phyloP scores from a whole-genome alignment of 495 filamentous ascomycete species.

The Xylaria grammica region DNA sequence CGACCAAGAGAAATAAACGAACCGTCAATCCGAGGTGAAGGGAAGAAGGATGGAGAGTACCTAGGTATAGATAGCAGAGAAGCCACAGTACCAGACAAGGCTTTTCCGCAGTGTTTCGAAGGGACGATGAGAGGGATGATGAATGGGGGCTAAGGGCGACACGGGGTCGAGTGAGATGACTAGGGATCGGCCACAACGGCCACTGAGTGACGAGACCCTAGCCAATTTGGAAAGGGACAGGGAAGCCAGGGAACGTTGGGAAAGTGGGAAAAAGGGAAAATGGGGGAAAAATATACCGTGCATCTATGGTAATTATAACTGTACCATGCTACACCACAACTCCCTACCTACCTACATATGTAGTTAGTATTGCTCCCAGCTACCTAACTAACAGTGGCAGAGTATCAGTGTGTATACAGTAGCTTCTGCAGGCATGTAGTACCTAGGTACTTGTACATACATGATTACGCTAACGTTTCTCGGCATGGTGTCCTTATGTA shows the following conservation, averaged over 20 bases:
- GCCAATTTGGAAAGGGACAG: constrained; percentile 13
- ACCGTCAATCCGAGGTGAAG: background rate
- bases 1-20: constrained; percentile 1
- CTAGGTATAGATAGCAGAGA: background rate
- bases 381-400: background rate
- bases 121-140: constrained; percentile 21
- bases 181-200: constrained; percentile 5
- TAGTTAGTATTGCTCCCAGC: background rate
- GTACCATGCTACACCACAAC: background rate
- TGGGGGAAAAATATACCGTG: background rate
- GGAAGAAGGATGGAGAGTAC: background rate
- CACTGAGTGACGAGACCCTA: background rate
- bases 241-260: background rate
- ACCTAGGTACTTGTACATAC: too few species aligned
- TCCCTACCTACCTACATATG: background rate
- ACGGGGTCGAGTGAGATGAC: constrained; percentile 18
- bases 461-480: constrained; percentile 12
- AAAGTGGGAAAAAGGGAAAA: background rate
- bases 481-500: background rate
- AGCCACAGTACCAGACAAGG: constrained; percentile 15
- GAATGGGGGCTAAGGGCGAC: constrained; percentile 12
- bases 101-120: constrained; percentile 21
- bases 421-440: too few species aligned
- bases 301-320: background rate
- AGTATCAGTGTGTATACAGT: background rate